A percentile compares a stretch with the other conserved stretches of the same genome.
phyloP scores from a whole-genome alignment of 495 filamentous ascomycete genomes.

The Aspergillus conjunctus region DNA sequence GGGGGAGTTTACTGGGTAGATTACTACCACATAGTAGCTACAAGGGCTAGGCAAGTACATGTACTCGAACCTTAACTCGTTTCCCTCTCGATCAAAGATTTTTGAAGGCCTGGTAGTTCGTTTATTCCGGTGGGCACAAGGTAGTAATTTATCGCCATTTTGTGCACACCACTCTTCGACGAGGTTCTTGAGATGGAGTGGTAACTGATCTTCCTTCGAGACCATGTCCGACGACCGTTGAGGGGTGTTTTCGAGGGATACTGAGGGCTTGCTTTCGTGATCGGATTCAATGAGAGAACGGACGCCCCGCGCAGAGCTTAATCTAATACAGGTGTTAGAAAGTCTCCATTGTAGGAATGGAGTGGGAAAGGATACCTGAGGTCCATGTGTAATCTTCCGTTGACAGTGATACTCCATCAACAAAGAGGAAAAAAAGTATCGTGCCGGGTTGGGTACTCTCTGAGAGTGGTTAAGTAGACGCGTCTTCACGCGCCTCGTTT shows the following conservation, averaged over 20 bases:
- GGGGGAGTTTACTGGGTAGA: not conserved
- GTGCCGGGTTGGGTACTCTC: too few species aligned
- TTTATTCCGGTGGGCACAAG: constrained; percentile 7
- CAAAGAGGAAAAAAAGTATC: too few species aligned
- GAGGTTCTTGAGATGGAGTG: constrained; percentile 4
- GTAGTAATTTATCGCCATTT: constrained; percentile 17
- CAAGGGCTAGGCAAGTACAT: constrained; percentile 8
- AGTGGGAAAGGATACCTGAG: too few species aligned
- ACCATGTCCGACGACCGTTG: not conserved
- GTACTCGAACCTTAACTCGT: constrained; percentile 11
- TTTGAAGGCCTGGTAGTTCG: constrained; percentile 8
- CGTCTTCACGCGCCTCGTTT: too few species aligned
- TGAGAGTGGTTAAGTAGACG: too few species aligned
- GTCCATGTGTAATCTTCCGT: too few species aligned
- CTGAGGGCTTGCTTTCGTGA: not conserved
- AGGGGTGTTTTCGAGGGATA: not conserved
- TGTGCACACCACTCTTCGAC: constrained; percentile 20
- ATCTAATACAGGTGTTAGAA: not conserved
- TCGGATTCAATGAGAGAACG: not conserved
- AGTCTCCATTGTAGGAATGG: not conserved
- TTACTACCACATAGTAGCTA: constrained; percentile 14
- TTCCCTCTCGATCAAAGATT: constrained; percentile 24
- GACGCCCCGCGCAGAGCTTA: not conserved
- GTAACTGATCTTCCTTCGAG: not conserved
- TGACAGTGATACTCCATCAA: too few species aligned